Conservation (phyloP, 31 red algal genomes). For the Porphyra umbilicalis region DNA sequence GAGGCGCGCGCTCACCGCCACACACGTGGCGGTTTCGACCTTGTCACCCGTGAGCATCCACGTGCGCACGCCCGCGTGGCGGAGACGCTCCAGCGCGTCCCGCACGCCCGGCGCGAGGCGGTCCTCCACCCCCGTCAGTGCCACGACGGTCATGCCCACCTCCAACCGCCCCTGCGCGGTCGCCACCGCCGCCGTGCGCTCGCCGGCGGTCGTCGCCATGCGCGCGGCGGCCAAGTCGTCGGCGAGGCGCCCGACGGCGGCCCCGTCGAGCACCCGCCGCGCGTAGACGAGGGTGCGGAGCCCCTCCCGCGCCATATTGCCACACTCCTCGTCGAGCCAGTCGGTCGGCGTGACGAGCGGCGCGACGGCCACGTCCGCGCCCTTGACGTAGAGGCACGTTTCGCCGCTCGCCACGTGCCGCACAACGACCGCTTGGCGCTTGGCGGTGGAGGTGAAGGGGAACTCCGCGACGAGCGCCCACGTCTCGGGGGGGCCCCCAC, state of each 20-base stretch:
- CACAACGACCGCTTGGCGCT: conserved; percentile 87
- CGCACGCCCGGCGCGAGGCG: conserved; percentile 75
- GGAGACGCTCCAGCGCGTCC: conserved; percentile 77
- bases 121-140: conserved; percentile 92
- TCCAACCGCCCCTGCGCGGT: conserved; percentile 82
- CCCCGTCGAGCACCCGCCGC: conserved; percentile 38
- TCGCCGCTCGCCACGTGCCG: conserved; percentile 34
- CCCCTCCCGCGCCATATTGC: conserved; percentile 91
- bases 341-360: conserved; percentile 76
- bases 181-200: conserved; percentile 70
- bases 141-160: conserved; percentile 63
- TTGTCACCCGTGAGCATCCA: conserved; percentile 99
- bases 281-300: conserved; percentile 89
- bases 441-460: conserved; percentile 90
- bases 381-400: conserved; percentile 82
- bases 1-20: conserved; percentile 76
- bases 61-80: conserved; percentile 85
- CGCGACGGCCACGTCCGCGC: conserved; percentile 79
- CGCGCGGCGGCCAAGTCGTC: conserved; percentile 53
- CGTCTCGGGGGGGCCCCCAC: conserved; percentile 32
- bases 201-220: conserved; percentile 26
- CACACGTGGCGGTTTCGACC: conserved; percentile 89
- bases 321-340: conserved; percentile 97
- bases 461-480: conserved; percentile 86
- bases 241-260: conserved; percentile 40